Base-by-base conservation (phyloP, 1,284 basidiomycete genomes). In the Baeospora myosura region DNA sequence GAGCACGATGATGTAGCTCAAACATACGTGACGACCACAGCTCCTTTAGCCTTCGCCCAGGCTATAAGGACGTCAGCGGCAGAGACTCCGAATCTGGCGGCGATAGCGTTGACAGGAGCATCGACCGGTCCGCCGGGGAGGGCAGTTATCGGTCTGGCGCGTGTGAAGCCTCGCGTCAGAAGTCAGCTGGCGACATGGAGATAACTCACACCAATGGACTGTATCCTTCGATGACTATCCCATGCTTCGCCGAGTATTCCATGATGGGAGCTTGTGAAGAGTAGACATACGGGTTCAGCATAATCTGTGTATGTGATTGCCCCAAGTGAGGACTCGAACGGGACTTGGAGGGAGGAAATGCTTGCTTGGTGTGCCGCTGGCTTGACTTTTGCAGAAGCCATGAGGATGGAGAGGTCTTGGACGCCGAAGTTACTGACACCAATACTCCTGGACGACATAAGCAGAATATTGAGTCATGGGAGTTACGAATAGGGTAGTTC, bases 361-460 rank as follows among this genome's bases (percentile, higher is more conserved):
- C 58, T 32, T 22, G 77, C 81, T 62, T 88, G 86, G 57, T 88
- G 87, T 32, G 81, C 81, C 2, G 74, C 78, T 0, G 82, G 85
- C 35, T 72, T 70, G 48, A 82, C 59, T 42, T 72, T 74, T 2
- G 76, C 76, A 2, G 68, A 62, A 38, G 68, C 68, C 24, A 85
- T 53, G 7, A 88, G 57, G 18, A 65, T 64, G 50, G 77, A 62
- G 28, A 86, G 66, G 30, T 79, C 65, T 3, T 66, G 54, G 18
- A 79, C 63, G n/a, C 61, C 59, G 55, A 81, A 86, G 62, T 88
- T 88, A 58, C 76, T 81, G 17, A 88, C 78, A n/a, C 84, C 84
- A 42, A 86, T 83, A 48, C 75, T 81, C 72, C 78, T 83, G 33
- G 3, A 12, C 16, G n/a, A 21, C 30, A 22, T 11, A 43, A 7